Evolutionary conservation across 495 filamentous ascomycete genomes (phyloP), one percentile per base, ranked within the genome.

Genomic region (Podospora pseudopauciseta): DNA sequence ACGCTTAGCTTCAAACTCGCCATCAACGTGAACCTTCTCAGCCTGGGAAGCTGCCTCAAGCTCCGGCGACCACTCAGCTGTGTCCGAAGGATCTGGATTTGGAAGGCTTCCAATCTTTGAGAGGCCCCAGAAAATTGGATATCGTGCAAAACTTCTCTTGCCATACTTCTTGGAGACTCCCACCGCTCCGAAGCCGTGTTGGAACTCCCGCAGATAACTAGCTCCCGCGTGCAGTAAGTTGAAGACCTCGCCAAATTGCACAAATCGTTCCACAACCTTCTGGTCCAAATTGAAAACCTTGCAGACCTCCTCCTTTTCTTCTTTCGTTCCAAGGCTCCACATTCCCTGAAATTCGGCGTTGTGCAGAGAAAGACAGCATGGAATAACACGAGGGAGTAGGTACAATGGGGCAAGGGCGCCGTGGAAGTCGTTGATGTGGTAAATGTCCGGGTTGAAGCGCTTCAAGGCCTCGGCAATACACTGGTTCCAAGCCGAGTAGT

Each of bases 391-490:
- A 7, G 90, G 90, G 7, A 91, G 80, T 18, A 91, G 81, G 67
- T 92, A 89, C 13, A 92, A 77, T 5, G 89, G 89, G 53, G 90
- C 90, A 3, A 89, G 73, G 18, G 89, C 87, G 55, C 90, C 90
- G 68, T 92, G 90, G 73, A 91, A 92, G 73, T 92, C 90, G 73
- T 92, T 92, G 73, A 92, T 88, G 75, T 92, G 90, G 75, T 92
- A 92, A 20, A 92, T 72, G 71, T 92, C 89, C 55, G 90, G 80
- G 1, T 87, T 84, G 70, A 86, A 87, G 34, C 84, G 78, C 9
- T 73, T 83, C 59, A 90, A 80, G 0, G 87, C 76, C 67, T 87
- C 79, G 0, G 89, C 86, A 70, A 91, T 89, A 67, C 88, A 91
- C 67, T 88, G 85, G 64, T 91, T 91, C 89, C 89, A 91, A 0